phyloP scores from a whole-genome alignment of 495 filamentous ascomycete genomes.

The Durotheca rogersii region DNA sequence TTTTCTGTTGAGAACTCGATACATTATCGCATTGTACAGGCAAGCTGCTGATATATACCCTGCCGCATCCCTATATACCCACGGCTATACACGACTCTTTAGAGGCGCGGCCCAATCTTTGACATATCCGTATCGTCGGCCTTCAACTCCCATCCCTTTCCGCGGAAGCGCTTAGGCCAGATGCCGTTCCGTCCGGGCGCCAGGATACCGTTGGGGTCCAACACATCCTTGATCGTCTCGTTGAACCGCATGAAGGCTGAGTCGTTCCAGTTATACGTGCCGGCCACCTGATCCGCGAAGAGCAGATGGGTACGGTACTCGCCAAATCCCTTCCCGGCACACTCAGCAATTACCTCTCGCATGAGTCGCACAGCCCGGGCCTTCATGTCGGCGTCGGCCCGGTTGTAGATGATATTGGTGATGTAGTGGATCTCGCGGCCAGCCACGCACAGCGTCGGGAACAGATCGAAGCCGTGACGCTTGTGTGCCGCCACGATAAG shows the following conservation, averaged over 20 bases:
- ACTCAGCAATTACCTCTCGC: conserved; percentile 44
- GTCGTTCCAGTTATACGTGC: conserved; percentile 53
- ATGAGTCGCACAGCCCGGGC: conserved; percentile 39
- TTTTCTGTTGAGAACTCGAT: neutral
- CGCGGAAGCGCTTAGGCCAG: conserved; percentile 51
- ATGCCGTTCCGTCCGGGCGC: conserved; percentile 53
- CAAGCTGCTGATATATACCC: conserved; percentile 28
- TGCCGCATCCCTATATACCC: too few species aligned
- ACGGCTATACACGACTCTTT: too few species aligned
- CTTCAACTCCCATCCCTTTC: conserved; percentile 42
- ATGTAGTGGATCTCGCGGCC: conserved; percentile 60
- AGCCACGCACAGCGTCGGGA: conserved; percentile 53
- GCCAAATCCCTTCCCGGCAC: conserved; percentile 48
- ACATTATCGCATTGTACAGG: conserved; percentile 8
- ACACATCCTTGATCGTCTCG: conserved; percentile 50
- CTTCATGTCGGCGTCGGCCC: conserved; percentile 37
- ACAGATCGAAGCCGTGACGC: conserved; percentile 52
- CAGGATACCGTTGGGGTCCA: conserved; percentile 54
- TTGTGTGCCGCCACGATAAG: conserved; percentile 41
- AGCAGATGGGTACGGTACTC: conserved; percentile 56
- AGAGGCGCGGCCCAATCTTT: conserved; percentile 21
- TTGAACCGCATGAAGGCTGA: conserved; percentile 52
- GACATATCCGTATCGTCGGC: conserved; percentile 29
- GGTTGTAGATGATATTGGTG: conserved; percentile 49
- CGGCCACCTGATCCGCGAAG: conserved; percentile 54